phyloP scores from a whole-genome alignment of 257 asterid species.

The Salvia miltiorrhiza region DNA sequence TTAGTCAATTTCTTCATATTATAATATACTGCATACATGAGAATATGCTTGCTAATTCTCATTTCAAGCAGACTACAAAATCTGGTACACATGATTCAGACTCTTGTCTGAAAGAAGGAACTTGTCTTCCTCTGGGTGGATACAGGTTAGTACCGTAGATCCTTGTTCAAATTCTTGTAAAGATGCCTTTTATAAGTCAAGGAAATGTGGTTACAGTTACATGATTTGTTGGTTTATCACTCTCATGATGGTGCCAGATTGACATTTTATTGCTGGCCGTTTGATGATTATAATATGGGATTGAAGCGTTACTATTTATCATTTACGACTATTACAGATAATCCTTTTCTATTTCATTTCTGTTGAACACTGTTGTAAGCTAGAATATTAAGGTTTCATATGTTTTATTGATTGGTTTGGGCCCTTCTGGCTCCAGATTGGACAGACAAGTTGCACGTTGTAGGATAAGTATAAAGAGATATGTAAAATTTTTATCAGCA shows the following conservation, averaged over 20 bases:
- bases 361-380: not conserved
- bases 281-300: not conserved
- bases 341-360: not conserved
- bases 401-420: not conserved
- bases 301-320: not conserved
- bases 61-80: slow-evolving; percentile 71
- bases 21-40: not conserved
- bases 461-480: not conserved
- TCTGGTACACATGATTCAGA: slow-evolving; percentile 85
- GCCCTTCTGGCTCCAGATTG: not conserved
- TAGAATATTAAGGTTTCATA: not conserved
- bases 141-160: slow-evolving; percentile 68
- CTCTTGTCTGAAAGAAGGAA: slow-evolving; percentile 77
- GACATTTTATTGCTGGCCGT: not conserved
- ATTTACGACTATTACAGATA: not conserved
- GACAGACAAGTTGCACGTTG: not conserved
- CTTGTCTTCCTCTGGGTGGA: slow-evolving; percentile 97
- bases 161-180: slow-evolving; percentile 8
- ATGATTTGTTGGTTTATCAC: not conserved
- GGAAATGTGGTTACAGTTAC: not conserved
- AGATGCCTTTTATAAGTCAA: not conserved
- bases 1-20: slow-evolving; percentile 9
- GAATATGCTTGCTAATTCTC: slow-evolving; percentile 20
- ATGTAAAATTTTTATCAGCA: not conserved
- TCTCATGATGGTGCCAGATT: not conserved